Evolutionary conservation across 768 basidiomycete species (phyloP).

Genomic region (Dacryopinax spathularia): DNA sequence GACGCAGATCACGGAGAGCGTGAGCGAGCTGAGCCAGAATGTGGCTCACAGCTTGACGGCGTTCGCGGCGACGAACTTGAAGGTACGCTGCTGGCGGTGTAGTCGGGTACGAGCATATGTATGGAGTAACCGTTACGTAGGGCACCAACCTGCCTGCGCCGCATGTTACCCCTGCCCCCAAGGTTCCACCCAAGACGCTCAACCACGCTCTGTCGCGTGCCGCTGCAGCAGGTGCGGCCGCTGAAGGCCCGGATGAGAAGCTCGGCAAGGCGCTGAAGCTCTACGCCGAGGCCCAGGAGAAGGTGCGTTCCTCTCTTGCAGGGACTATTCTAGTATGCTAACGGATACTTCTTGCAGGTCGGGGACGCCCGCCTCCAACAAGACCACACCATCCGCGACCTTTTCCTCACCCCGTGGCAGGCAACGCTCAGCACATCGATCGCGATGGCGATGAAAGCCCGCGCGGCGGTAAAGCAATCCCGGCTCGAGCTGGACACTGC

Average conservation of each 20-base stretch:
- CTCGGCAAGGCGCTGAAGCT: slow-evolving; percentile 63
- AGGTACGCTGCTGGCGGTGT: slow-evolving; percentile 25
- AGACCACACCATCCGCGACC: slow-evolving; percentile 50
- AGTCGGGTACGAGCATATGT: too few species aligned
- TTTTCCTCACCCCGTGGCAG: slow-evolving; percentile 75
- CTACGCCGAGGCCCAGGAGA: slow-evolving; percentile 75
- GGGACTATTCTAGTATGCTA: not conserved
- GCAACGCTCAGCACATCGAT: slow-evolving; percentile 72
- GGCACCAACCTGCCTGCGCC: slow-evolving; percentile 77
- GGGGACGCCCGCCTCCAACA: slow-evolving; percentile 66
- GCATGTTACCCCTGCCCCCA: slow-evolving; percentile 40
- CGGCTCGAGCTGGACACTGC: slow-evolving; percentile 82
- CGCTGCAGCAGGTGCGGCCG: slow-evolving; percentile 41
- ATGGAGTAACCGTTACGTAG: too few species aligned
- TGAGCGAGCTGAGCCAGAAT: slow-evolving; percentile 53
- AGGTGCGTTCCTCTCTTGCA: slow-evolving; percentile 22
- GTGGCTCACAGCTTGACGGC: slow-evolving; percentile 63
- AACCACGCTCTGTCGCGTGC: slow-evolving; percentile 87
- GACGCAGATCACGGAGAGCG: slow-evolving; percentile 40
- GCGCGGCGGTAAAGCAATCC: slow-evolving; percentile 64
- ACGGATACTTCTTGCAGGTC: slow-evolving; percentile 25
- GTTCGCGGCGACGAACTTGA: slow-evolving; percentile 77
- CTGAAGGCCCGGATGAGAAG: slow-evolving; percentile 43
- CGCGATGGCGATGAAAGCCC: slow-evolving; percentile 81
- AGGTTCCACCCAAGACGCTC: slow-evolving; percentile 80